Evolutionary conservation across 306 rosid species (phyloP), one percentile per base, ranked within the genome.

Genomic region (Argentina anserina): DNA sequence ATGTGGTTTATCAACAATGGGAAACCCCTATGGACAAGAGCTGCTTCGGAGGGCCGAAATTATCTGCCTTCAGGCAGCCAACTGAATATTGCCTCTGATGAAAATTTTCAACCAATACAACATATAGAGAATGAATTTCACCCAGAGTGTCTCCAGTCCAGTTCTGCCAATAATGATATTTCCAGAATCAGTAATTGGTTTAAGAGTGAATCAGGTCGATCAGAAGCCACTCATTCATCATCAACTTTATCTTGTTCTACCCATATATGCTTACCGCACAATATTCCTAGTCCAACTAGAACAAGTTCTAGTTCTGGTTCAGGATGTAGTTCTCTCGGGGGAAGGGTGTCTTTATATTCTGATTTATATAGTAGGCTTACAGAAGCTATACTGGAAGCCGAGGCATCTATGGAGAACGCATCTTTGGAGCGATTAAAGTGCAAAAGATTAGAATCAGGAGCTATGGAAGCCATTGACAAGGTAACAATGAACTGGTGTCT

Each of bases 1-100:
- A 83, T 93, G 76, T 90, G 89, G 96, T 90, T 90, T 86, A 64
- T 93, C 80, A 76, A 82, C 85, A 89, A 89, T 78, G 93, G 93
- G 77, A 90, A 78, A 78, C 93, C 79, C 77, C 46, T 90, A 10
- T 87, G 97, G 97, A 90, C 97, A 13, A 84, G 92, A 79, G 91
- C 89, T 70, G 89, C 97, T 79, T 81, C 90, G 40, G 90, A 83
- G 71, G 82, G 41, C 73, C 79, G 85, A 53, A 77, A 79, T 78
- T 81, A 81, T 71, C 42, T 75, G 37, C 67, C 95, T 59, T 78
- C 81, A 20, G 71, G 72, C 67, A 11, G 79, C 69, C 87, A 80
- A 72, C 82, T 78, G 9, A 84, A 82, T 70, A 84, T 45, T 78
- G 71, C 59, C 62, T 46, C 75, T 58, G 65, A 76, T 31, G 87